Percentiles rank a stretch among this genome's conserved stretches.
Conservation (phyloP, 495 filamentous ascomycete genomes). For the Oleoguttula mirabilis region DNA sequence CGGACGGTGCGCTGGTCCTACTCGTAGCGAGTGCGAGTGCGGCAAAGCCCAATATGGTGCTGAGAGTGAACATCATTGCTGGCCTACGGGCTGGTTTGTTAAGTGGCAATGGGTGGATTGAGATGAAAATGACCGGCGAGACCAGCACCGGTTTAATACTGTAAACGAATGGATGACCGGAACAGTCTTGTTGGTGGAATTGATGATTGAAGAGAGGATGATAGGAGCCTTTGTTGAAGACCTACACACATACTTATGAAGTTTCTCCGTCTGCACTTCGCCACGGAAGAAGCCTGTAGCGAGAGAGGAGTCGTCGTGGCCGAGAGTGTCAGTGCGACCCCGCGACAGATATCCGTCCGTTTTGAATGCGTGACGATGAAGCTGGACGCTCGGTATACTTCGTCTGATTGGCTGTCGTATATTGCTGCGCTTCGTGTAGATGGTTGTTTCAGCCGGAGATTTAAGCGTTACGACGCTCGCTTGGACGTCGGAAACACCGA, state of each 20-base stretch:
- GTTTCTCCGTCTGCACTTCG: background rate
- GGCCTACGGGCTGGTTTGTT: no score
- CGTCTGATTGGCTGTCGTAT: background rate
- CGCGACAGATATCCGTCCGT: background rate
- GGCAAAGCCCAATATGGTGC: constrained; percentile 2
- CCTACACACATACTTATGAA: background rate
- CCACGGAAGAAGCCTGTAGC: background rate
- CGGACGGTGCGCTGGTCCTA: constrained; percentile 39
- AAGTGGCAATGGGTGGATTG: background rate
- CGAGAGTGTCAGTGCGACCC: no score
- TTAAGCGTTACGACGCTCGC: no score
- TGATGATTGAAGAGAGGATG: background rate
- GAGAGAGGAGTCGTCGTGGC: background rate
- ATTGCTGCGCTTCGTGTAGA: background rate
- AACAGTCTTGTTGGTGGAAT: background rate
- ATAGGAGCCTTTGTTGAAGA: background rate
- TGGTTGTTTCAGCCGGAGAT: background rate
- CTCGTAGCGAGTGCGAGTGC: constrained; percentile 29
- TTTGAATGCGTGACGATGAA: background rate
- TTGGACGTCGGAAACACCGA: no score
- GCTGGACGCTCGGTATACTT: background rate
- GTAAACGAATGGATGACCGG: background rate
- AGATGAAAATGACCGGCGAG: background rate
- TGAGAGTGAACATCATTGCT: background rate
- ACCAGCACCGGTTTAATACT: no score